Evolutionary conservation across 495 filamentous ascomycete species (phyloP).

Genomic region (Achaetomiella virescens): DNA sequence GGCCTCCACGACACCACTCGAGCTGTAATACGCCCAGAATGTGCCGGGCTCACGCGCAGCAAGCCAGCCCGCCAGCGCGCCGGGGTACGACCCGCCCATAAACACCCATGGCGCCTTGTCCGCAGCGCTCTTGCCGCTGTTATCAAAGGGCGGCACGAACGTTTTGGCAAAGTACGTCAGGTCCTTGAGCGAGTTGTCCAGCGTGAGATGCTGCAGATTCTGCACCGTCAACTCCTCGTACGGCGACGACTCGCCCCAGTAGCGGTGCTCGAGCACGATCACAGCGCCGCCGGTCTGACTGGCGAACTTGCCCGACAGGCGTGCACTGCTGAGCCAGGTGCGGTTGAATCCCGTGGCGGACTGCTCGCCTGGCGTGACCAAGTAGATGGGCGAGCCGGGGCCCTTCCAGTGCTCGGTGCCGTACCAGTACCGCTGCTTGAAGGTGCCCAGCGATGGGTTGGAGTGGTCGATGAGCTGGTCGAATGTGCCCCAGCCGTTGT

Average conservation of each 20-base stretch:
- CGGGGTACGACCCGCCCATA: conserved; percentile 59
- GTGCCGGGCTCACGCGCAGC: conserved; percentile 54
- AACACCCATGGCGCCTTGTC: conserved; percentile 57
- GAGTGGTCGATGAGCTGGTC: conserved; percentile 32
- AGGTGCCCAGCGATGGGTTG: conserved; percentile 28
- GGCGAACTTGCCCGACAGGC: conserved; percentile 46
- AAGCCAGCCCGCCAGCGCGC: conserved; percentile 58
- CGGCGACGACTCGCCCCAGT: conserved; percentile 58
- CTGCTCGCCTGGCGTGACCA: conserved; percentile 53
- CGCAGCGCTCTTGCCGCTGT: conserved; percentile 43
- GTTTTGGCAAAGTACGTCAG: conserved; percentile 57
- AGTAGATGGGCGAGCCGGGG: conserved; percentile 34
- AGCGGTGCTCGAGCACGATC: conserved; percentile 55
- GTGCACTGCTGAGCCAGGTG: conserved; percentile 33
- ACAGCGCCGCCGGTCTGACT: conserved; percentile 51
- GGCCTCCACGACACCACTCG: conserved; percentile 57
- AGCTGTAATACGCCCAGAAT: conserved; percentile 62
- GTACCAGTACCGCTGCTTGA: conserved; percentile 33
- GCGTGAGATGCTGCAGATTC: conserved; percentile 56
- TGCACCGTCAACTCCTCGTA: conserved; percentile 48
- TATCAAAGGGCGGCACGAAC: conserved; percentile 53
- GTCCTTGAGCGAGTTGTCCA: conserved; percentile 57
- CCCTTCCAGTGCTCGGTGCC: conserved; percentile 27
- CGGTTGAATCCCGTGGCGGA: conserved; percentile 42
- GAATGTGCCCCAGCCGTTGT: conserved; percentile 27